Base-by-base conservation (phyloP, 2,329 filamentous ascomycete species). In the Colletotrichum melonis region DNA sequence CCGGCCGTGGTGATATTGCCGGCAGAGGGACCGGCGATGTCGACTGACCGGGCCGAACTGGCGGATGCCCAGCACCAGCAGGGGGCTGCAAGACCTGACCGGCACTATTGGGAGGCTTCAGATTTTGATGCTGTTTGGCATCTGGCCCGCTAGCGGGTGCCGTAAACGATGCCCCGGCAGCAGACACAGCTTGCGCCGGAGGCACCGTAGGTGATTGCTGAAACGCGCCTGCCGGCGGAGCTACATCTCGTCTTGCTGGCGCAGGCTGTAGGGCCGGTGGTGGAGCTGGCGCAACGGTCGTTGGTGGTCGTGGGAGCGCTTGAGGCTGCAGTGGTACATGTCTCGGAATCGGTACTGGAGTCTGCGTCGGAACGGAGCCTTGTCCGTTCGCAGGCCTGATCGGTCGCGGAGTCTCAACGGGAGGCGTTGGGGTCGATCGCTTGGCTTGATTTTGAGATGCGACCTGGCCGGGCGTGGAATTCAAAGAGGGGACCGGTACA, bases 71-170 rank as follows among this genome's bases (percentile, higher is more conserved):
- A 11, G 79, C 77, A 38, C 81, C 82, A 19, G 77, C 72, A 5
- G 84, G 83, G 24, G 82, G 78, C 73, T 85, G 84, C 22, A 84
- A 79, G 14, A 82, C 82, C 8, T 82, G 79, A 16, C 75, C 77
- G 5, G 78, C 72, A 42, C 77, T 78, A 59, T 69, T 80, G 1
- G 78, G 71, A 3, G 81, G 78, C 63, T 82, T 84, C 12, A 80
- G 76, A 24, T 78, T 79, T 14, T 78, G 81, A 65, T 82, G 83
- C n/a, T 82, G 80, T 16, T 82, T 26, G 80, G 79, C n/a, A 1
- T 24, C 26, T 19, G 73, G 30, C 55, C 75, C 68, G 12, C 76
- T 69, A 11, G 76, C 73, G 12, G 76, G 56, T 22, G 75, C 74
- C 19, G 77, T 3, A 35, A 42, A 24, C 38, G 71, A 19, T 38